Conservation (phyloP, 2,329 filamentous ascomycete species). For the Ophiostoma sp. region DNA sequence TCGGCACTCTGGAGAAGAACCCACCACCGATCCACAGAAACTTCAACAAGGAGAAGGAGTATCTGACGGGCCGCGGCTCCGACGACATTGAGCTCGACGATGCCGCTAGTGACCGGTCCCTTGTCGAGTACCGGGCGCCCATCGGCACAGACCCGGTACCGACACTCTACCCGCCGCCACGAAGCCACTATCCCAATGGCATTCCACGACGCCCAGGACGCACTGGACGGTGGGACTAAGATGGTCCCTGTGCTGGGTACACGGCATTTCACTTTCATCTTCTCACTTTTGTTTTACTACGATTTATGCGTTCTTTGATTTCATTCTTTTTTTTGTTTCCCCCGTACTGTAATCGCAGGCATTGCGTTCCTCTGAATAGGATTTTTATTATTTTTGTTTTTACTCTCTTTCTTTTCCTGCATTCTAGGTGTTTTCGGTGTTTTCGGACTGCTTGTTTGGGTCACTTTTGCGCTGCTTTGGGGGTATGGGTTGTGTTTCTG, state of each 20-base stretch:
- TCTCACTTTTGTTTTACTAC: not conserved
- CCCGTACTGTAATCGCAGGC: not conserved
- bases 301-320: not conserved
- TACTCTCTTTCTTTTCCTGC: not conserved
- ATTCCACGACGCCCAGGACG: slow-evolving; percentile 5
- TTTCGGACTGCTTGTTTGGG: not conserved
- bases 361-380: not conserved
- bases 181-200: slow-evolving; percentile 14
- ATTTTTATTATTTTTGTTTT: not conserved
- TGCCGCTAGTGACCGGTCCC: slow-evolving; percentile 26
- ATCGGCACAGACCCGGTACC: slow-evolving; percentile 6
- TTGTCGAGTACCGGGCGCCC: slow-evolving; percentile 12
- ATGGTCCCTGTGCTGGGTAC: not conserved
- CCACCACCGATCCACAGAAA: slow-evolving; percentile 31
- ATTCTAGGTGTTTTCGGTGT: not conserved
- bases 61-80: slow-evolving; percentile 8
- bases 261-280: not conserved
- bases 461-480: not conserved
- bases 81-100: slow-evolving; percentile 28
- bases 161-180: slow-evolving; percentile 22
- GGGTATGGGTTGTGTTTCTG: not conserved
- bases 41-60: slow-evolving; percentile 25
- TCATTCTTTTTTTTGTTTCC: not conserved
- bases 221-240: slow-evolving; percentile 16
- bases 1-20: slow-evolving; percentile 30